Conservation (phyloP, 1,284 basidiomycete species). For the Stygiomarasmius scandens region DNA sequence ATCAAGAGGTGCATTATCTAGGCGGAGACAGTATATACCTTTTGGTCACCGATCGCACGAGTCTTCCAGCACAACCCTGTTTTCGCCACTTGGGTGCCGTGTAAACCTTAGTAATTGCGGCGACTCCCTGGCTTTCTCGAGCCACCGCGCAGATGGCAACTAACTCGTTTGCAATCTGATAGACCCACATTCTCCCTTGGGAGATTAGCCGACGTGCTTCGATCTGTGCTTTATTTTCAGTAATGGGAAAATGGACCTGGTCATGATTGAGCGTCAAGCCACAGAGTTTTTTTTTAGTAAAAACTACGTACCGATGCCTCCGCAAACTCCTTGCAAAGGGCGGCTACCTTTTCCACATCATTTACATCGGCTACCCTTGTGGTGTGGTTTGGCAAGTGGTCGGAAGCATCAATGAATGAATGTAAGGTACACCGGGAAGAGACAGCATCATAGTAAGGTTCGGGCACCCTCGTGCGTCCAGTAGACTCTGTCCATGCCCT, state of each 20-base stretch:
- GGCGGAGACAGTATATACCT: slow-evolving; percentile 28
- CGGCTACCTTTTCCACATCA: slow-evolving; percentile 40
- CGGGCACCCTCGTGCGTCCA: slow-evolving; percentile 32
- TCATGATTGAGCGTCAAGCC: too few relatives aligned
- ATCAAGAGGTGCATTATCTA: neutral
- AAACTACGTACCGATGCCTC: slow-evolving; percentile 41
- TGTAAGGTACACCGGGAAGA: slow-evolving; percentile 42
- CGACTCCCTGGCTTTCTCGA: slow-evolving; percentile 43
- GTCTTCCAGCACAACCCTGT: slow-evolving; percentile 47
- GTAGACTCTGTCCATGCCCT: slow-evolving; percentile 40
- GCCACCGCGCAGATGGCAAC: slow-evolving; percentile 52
- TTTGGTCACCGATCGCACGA: slow-evolving; percentile 46
- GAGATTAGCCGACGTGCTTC: slow-evolving; percentile 47
- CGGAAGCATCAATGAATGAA: slow-evolving; percentile 32
- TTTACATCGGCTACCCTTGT: slow-evolving; percentile 34
- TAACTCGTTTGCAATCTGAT: slow-evolving; percentile 41
- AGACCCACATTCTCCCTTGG: slow-evolving; percentile 49
- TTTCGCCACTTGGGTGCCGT: slow-evolving; percentile 45
- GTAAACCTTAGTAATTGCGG: slow-evolving; percentile 55
- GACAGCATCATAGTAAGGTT: slow-evolving; percentile 48
- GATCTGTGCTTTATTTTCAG: slow-evolving; percentile 33
- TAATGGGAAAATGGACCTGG: slow-evolving; percentile 29
- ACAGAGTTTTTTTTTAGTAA: neutral
- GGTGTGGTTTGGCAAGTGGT: slow-evolving; percentile 28
- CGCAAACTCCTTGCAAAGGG: slow-evolving; percentile 51